phyloP scores from a whole-genome alignment of 1,139 yeast genomes.

The Suhomyces chickasaworum region DNA sequence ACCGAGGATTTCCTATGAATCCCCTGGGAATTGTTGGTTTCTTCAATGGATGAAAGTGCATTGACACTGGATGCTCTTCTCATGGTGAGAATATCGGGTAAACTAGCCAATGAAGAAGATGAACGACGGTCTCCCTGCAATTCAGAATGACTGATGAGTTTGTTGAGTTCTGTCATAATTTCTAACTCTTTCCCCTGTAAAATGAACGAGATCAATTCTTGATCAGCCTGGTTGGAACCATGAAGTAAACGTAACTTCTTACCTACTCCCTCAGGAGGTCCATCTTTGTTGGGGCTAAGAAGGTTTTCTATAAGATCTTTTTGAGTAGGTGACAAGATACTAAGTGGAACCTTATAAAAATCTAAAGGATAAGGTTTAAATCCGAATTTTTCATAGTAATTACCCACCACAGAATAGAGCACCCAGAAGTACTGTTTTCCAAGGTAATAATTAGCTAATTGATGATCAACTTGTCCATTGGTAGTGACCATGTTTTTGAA shows the following conservation, averaged over 20 bases:
- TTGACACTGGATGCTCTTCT: slow-evolving; percentile 26
- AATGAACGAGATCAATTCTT: slow-evolving; percentile 34
- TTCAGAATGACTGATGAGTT: slow-evolving; percentile 38
- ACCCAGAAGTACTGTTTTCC: slow-evolving; percentile 39
- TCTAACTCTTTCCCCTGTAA: slow-evolving; percentile 41
- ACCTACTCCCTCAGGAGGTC: slow-evolving; percentile 22
- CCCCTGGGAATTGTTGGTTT: not conserved
- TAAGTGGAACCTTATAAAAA: slow-evolving; percentile 34
- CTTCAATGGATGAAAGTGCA: slow-evolving; percentile 25
- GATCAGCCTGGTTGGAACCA: slow-evolving; percentile 30
- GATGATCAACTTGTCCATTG: slow-evolving; percentile 32
- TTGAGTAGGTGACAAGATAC: slow-evolving; percentile 22
- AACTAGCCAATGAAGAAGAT: slow-evolving; percentile 39
- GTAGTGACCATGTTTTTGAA: slow-evolving; percentile 36
- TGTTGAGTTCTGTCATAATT: slow-evolving; percentile 41
- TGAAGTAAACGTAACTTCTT: slow-evolving; percentile 35
- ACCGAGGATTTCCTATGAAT: slow-evolving; percentile 33
- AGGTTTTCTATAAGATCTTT: slow-evolving; percentile 26
- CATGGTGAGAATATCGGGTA: slow-evolving; percentile 29
- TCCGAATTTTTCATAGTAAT: slow-evolving; percentile 40
- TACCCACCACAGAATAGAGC: slow-evolving; percentile 39
- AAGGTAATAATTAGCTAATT: slow-evolving; percentile 39
- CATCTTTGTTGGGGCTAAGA: slow-evolving; percentile 13
- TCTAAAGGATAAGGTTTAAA: slow-evolving; percentile 42
- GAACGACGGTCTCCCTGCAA: slow-evolving; percentile 37